Evolutionary conservation across 208 protist genomes (phyloP), one percentile per base, ranked within the genome.

Genomic region (Crithidia expoeki): DNA sequence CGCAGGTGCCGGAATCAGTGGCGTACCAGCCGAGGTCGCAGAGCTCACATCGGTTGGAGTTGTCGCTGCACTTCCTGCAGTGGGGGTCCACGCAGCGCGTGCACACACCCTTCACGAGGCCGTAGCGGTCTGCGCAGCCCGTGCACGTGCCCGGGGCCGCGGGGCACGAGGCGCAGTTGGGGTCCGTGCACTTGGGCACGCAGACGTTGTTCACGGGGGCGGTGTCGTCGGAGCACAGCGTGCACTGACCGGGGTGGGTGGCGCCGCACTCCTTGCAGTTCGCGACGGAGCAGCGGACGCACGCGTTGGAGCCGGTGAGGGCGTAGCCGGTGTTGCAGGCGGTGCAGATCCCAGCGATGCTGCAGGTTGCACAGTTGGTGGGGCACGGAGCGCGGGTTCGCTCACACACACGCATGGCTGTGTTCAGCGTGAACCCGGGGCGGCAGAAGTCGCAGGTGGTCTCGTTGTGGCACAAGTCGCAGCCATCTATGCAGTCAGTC

Each of bases 91-190:
- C 17, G 23, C 66, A 72, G 16, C 1, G 2, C 55, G 27, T 27
- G 49, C 66, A 72, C n/a, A 12, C 27, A 16, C 55, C 55, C 33
- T 72, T 57, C 27, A 72, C 66, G 66, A 63, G 66, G 44, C 42
- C 44, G 66, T 57, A 63, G 44, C 66, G 55, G 23, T 17, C 27
- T 10, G 5, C 7, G 56, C 67, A 72, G 42, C 27, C 14, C 12
- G 56, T 30, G 67, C 67, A 72, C 4, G 25, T 17, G 42, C 17
- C 23, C 0, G 55, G 14, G 42, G 27, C 28, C 32, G 14, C 17
- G 66, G 38, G 38, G 66, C 66, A 71, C 40, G 30, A 30, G 30
- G 32, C 66, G 21, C 66, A 71, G 55, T 71, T 34, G 53, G 55
- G 3, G 42, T 32, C 44, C 16, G 28, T 51, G 63, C 63, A 69